These are phyloP conservation scores for Dothideomycetes sp. DNA, from an alignment of 2,329 filamentous ascomycete species.

Conservation along the genomic window DNA sequence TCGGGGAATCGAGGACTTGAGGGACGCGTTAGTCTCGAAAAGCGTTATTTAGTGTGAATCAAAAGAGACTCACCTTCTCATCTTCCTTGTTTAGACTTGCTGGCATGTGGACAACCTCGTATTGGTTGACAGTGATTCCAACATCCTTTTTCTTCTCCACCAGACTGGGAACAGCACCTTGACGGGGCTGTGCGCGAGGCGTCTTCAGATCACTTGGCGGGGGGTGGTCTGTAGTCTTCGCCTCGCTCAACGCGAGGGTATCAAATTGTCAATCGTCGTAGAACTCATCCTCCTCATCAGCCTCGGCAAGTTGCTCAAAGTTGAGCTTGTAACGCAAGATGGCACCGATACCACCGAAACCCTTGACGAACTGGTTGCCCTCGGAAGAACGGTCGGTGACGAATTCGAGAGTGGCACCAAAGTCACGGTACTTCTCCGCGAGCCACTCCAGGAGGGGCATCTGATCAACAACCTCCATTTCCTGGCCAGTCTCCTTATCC, in stretches of 20 bases:
- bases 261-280: constrained; percentile 51
- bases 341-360: constrained; percentile 95
- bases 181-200: constrained; percentile 32
- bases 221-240: constrained; percentile 54
- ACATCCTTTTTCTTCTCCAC: constrained; percentile 7
- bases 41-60: background rate
- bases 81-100: constrained; percentile 8
- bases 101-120: constrained; percentile 7
- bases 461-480: constrained; percentile 88
- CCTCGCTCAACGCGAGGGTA: constrained; percentile 78
- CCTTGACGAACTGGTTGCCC: constrained; percentile 99
- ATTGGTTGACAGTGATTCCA: constrained; percentile 4
- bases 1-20: constrained; percentile 8
- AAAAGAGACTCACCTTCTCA: constrained; percentile 3
- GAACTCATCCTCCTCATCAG: constrained; percentile 71
- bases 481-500: constrained; percentile 90
- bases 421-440: constrained; percentile 96
- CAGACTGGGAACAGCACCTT: constrained; percentile 9
- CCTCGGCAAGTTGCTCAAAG: constrained; percentile 95
- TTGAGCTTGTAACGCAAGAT: constrained; percentile 99
- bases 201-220: constrained; percentile 43
- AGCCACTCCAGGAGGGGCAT: constrained; percentile 98
- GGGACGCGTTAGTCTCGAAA: background rate
- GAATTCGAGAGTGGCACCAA: constrained; percentile 90
- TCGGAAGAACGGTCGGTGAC: constrained; percentile 96